phyloP scores from a whole-genome alignment of 176 grass and related monocot species.

The Coix lacrymajobi region DNA sequence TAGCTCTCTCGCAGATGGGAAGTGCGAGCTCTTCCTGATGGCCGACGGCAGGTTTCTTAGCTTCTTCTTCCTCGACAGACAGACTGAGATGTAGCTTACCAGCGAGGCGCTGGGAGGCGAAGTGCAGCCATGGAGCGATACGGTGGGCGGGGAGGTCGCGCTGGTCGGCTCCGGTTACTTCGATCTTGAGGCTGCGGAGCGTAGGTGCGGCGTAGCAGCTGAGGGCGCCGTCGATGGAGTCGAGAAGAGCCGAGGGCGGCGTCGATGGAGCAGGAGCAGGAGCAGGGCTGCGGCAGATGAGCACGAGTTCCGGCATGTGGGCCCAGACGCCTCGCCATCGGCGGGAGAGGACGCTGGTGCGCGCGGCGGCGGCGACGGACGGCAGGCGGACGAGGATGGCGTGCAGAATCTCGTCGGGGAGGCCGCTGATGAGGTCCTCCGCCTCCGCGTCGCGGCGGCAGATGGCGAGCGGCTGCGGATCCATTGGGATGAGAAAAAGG shows the following conservation, averaged over 20 bases:
- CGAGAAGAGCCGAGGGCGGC: background rate
- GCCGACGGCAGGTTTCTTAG: background rate
- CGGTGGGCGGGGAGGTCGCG: background rate
- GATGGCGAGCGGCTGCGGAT: background rate
- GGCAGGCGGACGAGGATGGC: background rate
- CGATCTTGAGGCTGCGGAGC: background rate
- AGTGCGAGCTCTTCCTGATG: background rate
- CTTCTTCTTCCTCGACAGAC: no score
- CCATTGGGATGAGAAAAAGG: no score
- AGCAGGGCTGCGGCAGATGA: background rate
- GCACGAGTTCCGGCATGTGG: background rate
- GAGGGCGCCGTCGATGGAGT: background rate
- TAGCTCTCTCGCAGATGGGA: background rate
- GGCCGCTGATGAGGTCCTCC: background rate
- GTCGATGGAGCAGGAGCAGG: no score
- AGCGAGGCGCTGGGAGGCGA: background rate
- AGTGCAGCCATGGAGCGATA: background rate
- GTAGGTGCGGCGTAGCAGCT: background rate
- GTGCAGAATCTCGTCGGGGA: background rate
- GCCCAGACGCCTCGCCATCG: background rate
- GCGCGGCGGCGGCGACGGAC: background rate
- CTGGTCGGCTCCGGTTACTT: background rate
- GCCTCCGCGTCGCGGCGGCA: background rate
- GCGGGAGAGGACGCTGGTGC: background rate
- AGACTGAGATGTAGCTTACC: background rate